Percentiles rank a stretch among this genome's conserved stretches.
These are phyloP conservation scores for Quercus dentata DNA, from an alignment of 306 rosid genomes.

Conservation along the genomic window DNA sequence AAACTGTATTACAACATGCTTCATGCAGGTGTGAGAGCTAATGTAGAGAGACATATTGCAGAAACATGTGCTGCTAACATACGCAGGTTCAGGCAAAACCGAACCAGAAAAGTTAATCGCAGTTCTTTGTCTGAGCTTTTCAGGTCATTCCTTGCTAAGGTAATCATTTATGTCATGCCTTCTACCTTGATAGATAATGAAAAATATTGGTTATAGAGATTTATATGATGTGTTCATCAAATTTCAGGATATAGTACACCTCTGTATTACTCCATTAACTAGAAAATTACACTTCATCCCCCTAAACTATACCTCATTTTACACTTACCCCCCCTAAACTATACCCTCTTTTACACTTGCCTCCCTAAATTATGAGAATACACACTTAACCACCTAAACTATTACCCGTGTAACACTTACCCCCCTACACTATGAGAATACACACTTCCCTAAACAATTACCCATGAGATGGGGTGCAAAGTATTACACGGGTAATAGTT, in stretches of 20 bases:
- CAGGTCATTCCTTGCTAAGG: conserved; percentile 68
- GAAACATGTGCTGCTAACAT: conserved; percentile 58
- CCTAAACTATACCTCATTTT: too few species aligned
- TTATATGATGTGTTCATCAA: conserved; percentile 5
- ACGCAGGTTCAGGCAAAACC: conserved; percentile 32
- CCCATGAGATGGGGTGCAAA: too few species aligned
- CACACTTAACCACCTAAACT: too few species aligned
- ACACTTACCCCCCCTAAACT: too few species aligned
- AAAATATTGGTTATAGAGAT: conserved; percentile 4
- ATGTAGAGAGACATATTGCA: conserved; percentile 49
- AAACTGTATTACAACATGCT: conserved; percentile 15
- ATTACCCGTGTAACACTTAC: too few species aligned
- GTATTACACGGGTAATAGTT: too few species aligned
- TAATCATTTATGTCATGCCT: conserved; percentile 13
- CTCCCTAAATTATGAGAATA: too few species aligned
- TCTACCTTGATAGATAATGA: conserved; percentile 1
- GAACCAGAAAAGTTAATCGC: conserved; percentile 43
- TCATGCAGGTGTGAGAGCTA: conserved; percentile 69
- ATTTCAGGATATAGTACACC: neutral
- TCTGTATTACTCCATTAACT: neutral
- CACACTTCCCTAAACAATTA: too few species aligned
- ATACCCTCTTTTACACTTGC: too few species aligned
- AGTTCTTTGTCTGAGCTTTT: conserved; percentile 75
- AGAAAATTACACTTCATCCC: too few species aligned
- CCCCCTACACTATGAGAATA: too few species aligned